A percentile compares a stretch with the other conserved stretches of the same genome.
Conservation (phyloP, 1,284 basidiomycete genomes). For the Meripilus lineatus region DNA sequence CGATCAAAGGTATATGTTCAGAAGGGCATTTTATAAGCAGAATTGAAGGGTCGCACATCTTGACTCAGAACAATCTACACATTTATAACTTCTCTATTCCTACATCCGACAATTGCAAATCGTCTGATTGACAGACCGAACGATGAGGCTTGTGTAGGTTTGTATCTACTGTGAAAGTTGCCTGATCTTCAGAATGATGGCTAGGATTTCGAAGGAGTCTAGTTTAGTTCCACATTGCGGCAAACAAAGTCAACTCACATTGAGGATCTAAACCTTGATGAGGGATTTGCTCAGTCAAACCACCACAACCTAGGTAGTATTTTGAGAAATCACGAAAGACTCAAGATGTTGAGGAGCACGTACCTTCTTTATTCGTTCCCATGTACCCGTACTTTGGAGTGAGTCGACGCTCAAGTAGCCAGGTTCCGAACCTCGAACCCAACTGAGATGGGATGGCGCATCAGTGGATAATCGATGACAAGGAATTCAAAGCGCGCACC, state of each 20-base stretch:
- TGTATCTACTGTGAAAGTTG: conserved; percentile 34
- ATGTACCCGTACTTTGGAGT: conserved; percentile 80
- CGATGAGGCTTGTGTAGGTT: no score
- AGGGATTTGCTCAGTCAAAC: conserved; percentile 77
- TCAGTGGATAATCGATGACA: background rate
- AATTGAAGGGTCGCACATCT: no score
- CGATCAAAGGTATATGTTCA: no score
- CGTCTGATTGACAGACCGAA: no score
- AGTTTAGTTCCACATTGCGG: conserved; percentile 1
- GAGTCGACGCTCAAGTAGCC: conserved; percentile 75
- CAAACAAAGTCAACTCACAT: conserved; percentile 38
- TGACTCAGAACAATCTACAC: no score
- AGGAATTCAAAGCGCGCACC: conserved; percentile 34
- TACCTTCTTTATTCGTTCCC: conserved; percentile 73
- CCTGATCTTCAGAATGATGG: conserved; percentile 66
- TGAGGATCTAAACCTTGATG: conserved; percentile 70
- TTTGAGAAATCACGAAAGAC: background rate
- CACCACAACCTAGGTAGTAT: conserved; percentile 52
- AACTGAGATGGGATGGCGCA: conserved; percentile 38
- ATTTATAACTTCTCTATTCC: no score
- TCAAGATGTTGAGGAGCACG: conserved; percentile 14
- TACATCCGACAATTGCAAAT: no score
- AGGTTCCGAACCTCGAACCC: conserved; percentile 78
- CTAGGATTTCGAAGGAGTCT: conserved; percentile 29
- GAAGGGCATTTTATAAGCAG: no score